A percentile compares a stretch with the other conserved stretches of the same genome.
These are phyloP conservation scores for Neoboletus subvelutipes DNA, from an alignment of 768 basidiomycete genomes.

Conservation along the genomic window DNA sequence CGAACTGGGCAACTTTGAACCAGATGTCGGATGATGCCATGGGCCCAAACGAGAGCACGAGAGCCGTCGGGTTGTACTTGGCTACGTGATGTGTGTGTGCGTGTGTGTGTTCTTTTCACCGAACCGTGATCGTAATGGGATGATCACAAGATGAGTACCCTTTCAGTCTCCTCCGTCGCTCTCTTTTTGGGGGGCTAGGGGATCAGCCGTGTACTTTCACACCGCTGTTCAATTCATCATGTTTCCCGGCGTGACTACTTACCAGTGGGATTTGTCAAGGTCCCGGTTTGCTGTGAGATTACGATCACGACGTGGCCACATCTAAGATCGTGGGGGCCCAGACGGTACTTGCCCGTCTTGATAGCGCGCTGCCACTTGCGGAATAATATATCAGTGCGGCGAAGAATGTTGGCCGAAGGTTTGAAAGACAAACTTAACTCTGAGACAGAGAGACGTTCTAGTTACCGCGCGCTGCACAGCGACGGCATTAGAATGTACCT, in stretches of 20 bases:
- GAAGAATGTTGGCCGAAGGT: background rate
- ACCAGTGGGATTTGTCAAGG: background rate
- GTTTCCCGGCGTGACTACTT: background rate
- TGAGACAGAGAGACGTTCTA: background rate
- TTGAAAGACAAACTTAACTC: background rate
- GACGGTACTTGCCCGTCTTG: background rate
- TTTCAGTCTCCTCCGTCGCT: background rate
- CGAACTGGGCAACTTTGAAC: conserved; percentile 11
- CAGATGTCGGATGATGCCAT: background rate
- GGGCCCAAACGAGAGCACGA: background rate
- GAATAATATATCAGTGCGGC: background rate
- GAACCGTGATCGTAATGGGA: background rate
- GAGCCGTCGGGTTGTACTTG: background rate
- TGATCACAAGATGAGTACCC: background rate
- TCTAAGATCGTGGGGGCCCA: conserved; percentile 3
- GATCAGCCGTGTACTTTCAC: background rate
- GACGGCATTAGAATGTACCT: background rate
- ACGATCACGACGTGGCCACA: background rate
- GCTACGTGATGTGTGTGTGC: background rate
- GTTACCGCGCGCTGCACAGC: background rate
- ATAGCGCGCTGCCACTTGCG: conserved; percentile 2
- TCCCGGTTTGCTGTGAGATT: background rate
- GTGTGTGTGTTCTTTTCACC: background rate
- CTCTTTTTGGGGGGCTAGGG: background rate
- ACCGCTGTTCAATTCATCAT: background rate